Conservation (phyloP, 352 stramenopile genomes). For the Pythium aquatile region DNA sequence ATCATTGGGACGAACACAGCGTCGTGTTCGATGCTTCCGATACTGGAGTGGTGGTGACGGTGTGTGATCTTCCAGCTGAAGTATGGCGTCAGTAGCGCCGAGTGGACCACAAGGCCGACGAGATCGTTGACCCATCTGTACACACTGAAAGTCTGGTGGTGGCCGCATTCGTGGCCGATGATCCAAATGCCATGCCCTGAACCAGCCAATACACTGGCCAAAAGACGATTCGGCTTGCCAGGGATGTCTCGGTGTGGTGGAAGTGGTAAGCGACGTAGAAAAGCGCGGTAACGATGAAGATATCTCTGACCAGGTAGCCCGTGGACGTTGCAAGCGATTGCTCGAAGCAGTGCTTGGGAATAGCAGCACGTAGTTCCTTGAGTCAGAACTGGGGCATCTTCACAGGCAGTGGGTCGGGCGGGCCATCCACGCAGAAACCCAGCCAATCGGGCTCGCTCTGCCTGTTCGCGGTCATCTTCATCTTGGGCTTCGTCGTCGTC, state of each 20-base stretch:
- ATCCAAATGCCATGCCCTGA: constrained; percentile 97
- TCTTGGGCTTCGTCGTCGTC: too few species aligned
- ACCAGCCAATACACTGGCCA: constrained; percentile 97
- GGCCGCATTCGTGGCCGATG: constrained; percentile 39
- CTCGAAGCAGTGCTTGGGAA: constrained; percentile 96
- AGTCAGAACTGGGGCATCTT: constrained; percentile 85
- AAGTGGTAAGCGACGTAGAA: constrained; percentile 86
- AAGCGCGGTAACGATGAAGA: constrained; percentile 85
- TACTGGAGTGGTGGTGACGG: constrained; percentile 96
- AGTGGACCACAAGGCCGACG: constrained; percentile 96
- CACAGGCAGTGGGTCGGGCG: constrained; percentile 79
- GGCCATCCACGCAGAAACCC: constrained; percentile 73
- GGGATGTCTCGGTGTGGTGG: constrained; percentile 40
- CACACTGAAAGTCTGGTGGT: constrained; percentile 89
- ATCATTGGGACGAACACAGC: constrained; percentile 96
- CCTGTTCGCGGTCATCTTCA: too few species aligned
- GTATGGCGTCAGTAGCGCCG: constrained; percentile 97
- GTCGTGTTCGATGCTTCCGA: constrained; percentile 94
- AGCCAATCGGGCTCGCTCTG: constrained; percentile 13
- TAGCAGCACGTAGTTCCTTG: constrained; percentile 85
- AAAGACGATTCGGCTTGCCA: constrained; percentile 28
- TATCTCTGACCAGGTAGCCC: constrained; percentile 91
- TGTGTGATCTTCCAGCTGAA: constrained; percentile 97
- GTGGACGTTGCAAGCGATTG: constrained; percentile 91
- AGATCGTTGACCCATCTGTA: constrained; percentile 94